Evolutionary conservation across 108 stramenopile species (phyloP).

Genomic region (Nitzschia inconspicua): DNA sequence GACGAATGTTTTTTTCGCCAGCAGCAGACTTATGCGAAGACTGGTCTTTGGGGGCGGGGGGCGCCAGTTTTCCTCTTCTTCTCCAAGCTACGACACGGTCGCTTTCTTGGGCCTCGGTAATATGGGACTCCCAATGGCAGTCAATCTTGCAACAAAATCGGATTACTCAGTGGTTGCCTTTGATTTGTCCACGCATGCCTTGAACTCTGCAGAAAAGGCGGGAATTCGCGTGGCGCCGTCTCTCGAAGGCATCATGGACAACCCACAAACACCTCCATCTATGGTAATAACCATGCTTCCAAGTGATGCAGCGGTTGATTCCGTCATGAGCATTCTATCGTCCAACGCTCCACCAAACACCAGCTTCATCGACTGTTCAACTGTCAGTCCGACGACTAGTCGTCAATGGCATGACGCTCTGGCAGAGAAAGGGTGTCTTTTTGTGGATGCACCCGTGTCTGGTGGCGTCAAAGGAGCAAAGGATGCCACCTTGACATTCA

Average conservation of each 20-base stretch:
- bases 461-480: slow-evolving; percentile 66
- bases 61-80: slow-evolving; percentile 11
- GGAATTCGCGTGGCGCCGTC: slow-evolving; percentile 1
- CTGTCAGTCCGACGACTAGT: slow-evolving; percentile 61
- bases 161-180: slow-evolving; percentile 36
- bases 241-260: slow-evolving; percentile 23
- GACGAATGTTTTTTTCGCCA: no score
- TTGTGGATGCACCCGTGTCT: slow-evolving; percentile 90
- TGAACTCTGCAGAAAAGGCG: slow-evolving; percentile 7
- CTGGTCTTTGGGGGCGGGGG: no score
- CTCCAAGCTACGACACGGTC: slow-evolving; percentile 23
- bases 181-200: slow-evolving; percentile 29
- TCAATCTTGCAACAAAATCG: slow-evolving; percentile 46
- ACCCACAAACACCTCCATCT: no score
- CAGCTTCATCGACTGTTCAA: slow-evolving; percentile 76
- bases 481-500: slow-evolving; percentile 90
- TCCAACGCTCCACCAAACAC: background rate
- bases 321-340: slow-evolving; percentile 30
- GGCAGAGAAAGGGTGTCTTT: slow-evolving; percentile 9
- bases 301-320: slow-evolving; percentile 32
- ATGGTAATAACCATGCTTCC: slow-evolving; percentile 83
- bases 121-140: slow-evolving; percentile 89
- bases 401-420: slow-evolving; percentile 26
- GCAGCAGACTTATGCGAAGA: no score
- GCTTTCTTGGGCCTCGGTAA: slow-evolving; percentile 92